phyloP scores from a whole-genome alignment of 805 yeast species.

The Sungouiozyma ichnusensis region DNA sequence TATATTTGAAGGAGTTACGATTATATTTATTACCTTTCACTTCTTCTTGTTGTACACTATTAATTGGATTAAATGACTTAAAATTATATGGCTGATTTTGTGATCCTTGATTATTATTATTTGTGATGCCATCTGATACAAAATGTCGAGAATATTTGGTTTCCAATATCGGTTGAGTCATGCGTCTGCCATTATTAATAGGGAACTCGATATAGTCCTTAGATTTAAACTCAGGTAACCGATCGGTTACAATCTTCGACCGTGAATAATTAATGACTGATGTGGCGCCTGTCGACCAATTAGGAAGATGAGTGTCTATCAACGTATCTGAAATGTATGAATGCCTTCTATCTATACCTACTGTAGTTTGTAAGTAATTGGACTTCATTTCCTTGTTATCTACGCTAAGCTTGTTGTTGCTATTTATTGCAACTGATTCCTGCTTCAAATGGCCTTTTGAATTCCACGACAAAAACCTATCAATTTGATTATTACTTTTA shows the following conservation, averaged over 20 bases:
- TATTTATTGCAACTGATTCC: not conserved
- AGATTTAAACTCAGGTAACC: not conserved
- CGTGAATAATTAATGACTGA: not conserved
- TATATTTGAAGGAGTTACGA: not conserved
- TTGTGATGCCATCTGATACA: too few relatives aligned
- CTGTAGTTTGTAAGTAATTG: conserved; percentile 35
- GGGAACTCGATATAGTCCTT: not conserved
- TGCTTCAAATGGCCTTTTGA: not conserved
- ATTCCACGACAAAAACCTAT: not conserved
- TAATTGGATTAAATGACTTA: not conserved
- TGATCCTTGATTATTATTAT: too few relatives aligned
- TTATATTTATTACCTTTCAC: not conserved
- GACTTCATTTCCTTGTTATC: not conserved
- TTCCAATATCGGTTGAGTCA: conserved; percentile 2
- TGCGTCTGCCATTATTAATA: conserved; percentile 2
- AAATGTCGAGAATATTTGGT: not conserved
- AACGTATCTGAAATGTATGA: conserved; percentile 59
- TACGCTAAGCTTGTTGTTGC: not conserved
- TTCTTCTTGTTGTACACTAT: not conserved
- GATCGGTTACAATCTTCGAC: not conserved
- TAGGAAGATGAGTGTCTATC: conserved; percentile 21
- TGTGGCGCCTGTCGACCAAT: not conserved
- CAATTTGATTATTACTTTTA: not conserved
- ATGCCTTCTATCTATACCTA: conserved; percentile 41
- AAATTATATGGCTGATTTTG: not conserved